These are phyloP conservation scores for Mycena floridula DNA, from an alignment of 768 basidiomycete species.

Conservation along the genomic window DNA sequence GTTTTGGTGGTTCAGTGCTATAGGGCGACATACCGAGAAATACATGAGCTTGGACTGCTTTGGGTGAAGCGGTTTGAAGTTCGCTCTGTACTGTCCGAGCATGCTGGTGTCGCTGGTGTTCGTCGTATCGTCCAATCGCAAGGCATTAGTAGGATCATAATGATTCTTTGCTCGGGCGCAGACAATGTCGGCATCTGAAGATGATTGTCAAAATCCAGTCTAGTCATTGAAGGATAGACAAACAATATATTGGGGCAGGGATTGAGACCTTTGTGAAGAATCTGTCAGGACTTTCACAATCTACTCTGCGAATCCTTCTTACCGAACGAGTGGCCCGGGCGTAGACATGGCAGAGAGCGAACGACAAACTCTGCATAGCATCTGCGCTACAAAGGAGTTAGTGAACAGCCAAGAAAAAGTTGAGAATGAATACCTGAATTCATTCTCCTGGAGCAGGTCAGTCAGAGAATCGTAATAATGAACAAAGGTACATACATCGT, in stretches of 20 bases:
- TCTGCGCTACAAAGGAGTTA: slow-evolving; percentile 39
- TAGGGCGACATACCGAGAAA: slow-evolving; percentile 27
- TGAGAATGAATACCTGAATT: slow-evolving; percentile 42
- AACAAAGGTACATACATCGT: slow-evolving; percentile 29
- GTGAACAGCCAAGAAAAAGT: neutral
- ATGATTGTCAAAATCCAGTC: neutral
- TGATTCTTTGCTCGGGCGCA: slow-evolving; percentile 60
- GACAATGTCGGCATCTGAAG: slow-evolving; percentile 70
- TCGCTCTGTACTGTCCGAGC: slow-evolving; percentile 38
- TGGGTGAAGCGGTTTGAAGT: slow-evolving; percentile 44
- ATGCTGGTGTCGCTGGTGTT: slow-evolving; percentile 36
- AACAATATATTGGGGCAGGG: slow-evolving; percentile 82
- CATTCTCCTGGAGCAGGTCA: slow-evolving; percentile 37
- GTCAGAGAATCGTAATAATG: neutral
- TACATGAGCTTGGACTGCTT: slow-evolving; percentile 31
- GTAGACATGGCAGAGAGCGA: slow-evolving; percentile 74
- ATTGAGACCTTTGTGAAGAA: too few species aligned
- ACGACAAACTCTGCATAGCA: slow-evolving; percentile 63
- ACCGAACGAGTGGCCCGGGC: slow-evolving; percentile 79
- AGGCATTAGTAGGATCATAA: slow-evolving; percentile 44
- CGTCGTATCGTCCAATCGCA: slow-evolving; percentile 33
- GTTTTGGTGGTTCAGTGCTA: too few species aligned
- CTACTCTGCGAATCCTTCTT: too few species aligned
- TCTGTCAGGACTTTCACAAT: too few species aligned
- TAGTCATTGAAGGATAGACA: slow-evolving; percentile 14